Conservation (phyloP, 495 filamentous ascomycete species). For the Penicillium arizonense region DNA sequence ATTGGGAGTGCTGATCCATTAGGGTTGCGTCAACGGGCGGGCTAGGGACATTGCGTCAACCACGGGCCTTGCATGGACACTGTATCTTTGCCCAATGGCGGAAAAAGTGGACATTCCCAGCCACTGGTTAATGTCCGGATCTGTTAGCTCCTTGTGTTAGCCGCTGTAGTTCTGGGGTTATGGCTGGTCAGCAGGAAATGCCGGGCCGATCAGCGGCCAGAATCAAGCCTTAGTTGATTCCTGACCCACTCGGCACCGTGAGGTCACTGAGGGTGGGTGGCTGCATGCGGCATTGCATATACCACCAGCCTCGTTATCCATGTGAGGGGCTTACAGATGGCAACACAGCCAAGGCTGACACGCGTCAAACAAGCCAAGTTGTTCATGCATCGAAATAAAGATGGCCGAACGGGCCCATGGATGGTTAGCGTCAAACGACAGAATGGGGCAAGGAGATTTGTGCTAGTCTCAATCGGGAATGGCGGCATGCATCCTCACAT, state of each 20-base stretch:
- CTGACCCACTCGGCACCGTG: conserved; percentile 14
- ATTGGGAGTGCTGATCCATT: conserved; percentile 17
- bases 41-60: conserved; percentile 11
- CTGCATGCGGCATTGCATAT: background rate
- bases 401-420: background rate
- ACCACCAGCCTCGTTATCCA: background rate
- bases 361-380: background rate
- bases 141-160: conserved; percentile 11
- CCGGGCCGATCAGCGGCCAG: conserved; percentile 19
- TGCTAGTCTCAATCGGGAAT: background rate
- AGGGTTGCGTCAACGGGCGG: conserved; percentile 22
- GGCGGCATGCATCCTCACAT: background rate
- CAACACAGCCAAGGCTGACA: background rate
- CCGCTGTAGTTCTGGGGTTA: conserved; percentile 8
- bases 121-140: conserved; percentile 1
- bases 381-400: conserved; percentile 4
- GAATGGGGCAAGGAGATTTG: background rate
- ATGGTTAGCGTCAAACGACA: background rate
- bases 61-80: conserved; percentile 10
- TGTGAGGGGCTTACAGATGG: background rate
- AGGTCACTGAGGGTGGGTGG: background rate
- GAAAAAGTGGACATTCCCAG: background rate
- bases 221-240: conserved; percentile 24
- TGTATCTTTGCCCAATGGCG: conserved; percentile 11
- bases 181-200: conserved; percentile 18